Conservation (phyloP, 257 asterid genomes). For the Solanum tacnaense region DNA sequence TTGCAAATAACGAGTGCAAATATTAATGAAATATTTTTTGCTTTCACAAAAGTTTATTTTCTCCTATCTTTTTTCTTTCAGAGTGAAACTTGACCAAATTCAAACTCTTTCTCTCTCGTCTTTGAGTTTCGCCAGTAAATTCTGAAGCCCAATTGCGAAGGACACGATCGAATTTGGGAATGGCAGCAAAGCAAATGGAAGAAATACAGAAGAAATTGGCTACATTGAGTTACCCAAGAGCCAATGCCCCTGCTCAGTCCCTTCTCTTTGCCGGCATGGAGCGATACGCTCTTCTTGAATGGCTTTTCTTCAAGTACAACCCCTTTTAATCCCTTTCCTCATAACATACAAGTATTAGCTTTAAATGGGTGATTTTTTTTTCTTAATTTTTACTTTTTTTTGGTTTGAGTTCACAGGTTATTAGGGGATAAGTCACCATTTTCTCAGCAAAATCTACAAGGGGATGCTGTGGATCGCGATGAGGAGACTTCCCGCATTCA, state of each 20-base stretch:
- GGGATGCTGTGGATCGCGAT: constrained; percentile 76
- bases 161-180: not conserved
- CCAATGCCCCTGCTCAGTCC: constrained; percentile 89
- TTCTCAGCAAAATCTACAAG: constrained; percentile 92
- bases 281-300: constrained; percentile 94
- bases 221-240: constrained; percentile 61
- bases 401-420: constrained; percentile 34
- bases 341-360: not conserved
- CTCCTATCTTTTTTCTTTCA: too few relatives aligned
- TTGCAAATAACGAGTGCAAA: not conserved
- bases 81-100: not conserved
- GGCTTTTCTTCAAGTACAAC: constrained; percentile 88
- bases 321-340: not conserved
- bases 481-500: constrained; percentile 96
- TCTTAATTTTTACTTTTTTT: not conserved
- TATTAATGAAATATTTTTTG: not conserved
- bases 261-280: constrained; percentile 99
- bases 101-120: not conserved
- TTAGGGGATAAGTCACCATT: constrained; percentile 93
- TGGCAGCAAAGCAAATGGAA: constrained; percentile 94
- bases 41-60: not conserved
- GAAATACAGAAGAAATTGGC: constrained; percentile 73
- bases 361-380: not conserved
- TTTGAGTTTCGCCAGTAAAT: not conserved
- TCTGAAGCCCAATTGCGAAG: not conserved